Base-by-base conservation (phyloP, 345 rosid species). In the Eucalyptus rudis region DNA sequence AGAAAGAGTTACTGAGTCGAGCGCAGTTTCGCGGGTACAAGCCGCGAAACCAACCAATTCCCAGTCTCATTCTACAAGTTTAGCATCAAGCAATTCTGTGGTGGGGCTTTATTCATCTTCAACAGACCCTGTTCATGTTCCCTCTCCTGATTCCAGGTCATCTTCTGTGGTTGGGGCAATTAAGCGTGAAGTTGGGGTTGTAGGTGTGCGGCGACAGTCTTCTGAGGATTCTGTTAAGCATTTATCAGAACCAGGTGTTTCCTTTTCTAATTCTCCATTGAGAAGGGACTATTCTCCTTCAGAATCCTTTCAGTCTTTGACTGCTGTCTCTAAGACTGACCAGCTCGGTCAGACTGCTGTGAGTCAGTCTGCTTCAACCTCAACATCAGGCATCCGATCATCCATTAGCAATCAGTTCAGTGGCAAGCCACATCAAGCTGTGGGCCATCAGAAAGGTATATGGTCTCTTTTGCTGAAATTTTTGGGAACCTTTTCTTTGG, bases 101-200 rank as follows among this genome's bases (percentile, higher is more conserved):
- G 93, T 95, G 91, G 97, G 98, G 88, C 96, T 95, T 87, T 96
- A 96, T 92, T 96, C 96, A 51, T 97, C 99, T 88, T 95, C 98
- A 76, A 94, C 94, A 68, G 99, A 96, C 91, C 99, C 99, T 89
- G 97, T 96, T 91, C 98, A 97, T 90, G 99, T 96, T 87, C 99
- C 99, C 91, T 96, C 99, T 91, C 98, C 97, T 81, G 98, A 95
- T 90, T 95, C 97, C 29, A 92, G 98, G 93, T 89, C 98, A 85
- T 92, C 95, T 89, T 92, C 94, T 92, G 94, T 92, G 76, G 96
- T 95, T 92, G 98, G 99, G 91, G 96, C 99, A 90, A 97, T 97
- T 86, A 96, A 93, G 93, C 99, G 98, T 90, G 99, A 96, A 91
- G 98, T 96, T 90, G 98, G 97, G 88, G 96, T 94, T 87, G 98